These are phyloP conservation scores for Penicillium sp. DNA, from an alignment of 2,329 filamentous ascomycete genomes.

Conservation along the genomic window DNA sequence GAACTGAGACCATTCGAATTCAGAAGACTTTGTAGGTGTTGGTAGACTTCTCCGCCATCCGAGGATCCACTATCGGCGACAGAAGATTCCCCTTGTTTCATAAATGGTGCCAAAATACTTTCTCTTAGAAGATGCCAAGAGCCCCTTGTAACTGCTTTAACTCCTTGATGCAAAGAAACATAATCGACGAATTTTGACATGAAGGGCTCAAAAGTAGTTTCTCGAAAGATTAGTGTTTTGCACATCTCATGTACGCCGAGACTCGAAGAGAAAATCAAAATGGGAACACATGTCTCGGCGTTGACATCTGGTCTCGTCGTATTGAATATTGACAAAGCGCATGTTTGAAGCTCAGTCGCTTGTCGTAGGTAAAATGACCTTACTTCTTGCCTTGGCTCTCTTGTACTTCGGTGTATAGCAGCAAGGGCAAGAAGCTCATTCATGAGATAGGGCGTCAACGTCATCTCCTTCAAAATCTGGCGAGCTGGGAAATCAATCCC, in stretches of 20 bases:
- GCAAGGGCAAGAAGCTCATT: slow-evolving; percentile 54
- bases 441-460: slow-evolving; percentile 48
- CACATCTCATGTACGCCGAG: slow-evolving; percentile 18
- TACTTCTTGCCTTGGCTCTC: slow-evolving; percentile 44
- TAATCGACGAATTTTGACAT: slow-evolving; percentile 16
- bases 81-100: not conserved
- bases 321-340: slow-evolving; percentile 25
- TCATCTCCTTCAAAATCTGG: slow-evolving; percentile 8
- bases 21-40: no score
- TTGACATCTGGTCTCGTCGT: not conserved
- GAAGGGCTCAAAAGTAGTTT: slow-evolving; percentile 9
- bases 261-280: slow-evolving; percentile 20
- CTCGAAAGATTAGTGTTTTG: slow-evolving; percentile 14
- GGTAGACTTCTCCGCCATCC: no score
- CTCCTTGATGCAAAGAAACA: slow-evolving; percentile 14
- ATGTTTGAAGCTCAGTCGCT: slow-evolving; percentile 41
- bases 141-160: slow-evolving; percentile 5
- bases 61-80: not conserved
- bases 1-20: not conserved
- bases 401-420: slow-evolving; percentile 49
- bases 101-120: not conserved
- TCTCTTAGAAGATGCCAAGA: slow-evolving; percentile 12
- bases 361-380: slow-evolving; percentile 29
- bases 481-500: not conserved
- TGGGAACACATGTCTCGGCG: slow-evolving; percentile 13